Conservation (phyloP, 768 basidiomycete species). For the Pisolithus albus region DNA sequence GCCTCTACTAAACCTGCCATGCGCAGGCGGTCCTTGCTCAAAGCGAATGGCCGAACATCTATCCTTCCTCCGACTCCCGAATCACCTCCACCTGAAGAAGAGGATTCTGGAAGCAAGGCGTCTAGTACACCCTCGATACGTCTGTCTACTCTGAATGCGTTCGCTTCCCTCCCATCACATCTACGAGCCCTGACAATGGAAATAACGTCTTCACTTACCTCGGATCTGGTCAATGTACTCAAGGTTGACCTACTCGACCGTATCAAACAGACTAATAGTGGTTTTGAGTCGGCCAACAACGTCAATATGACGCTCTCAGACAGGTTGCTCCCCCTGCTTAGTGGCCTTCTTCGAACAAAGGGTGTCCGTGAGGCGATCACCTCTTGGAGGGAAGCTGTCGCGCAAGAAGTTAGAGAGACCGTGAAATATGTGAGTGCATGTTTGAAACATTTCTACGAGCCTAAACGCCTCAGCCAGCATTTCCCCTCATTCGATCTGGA, state of each 20-base stretch:
- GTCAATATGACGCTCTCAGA: constrained; percentile 48
- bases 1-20: constrained; percentile 2
- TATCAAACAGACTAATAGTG: constrained; percentile 25
- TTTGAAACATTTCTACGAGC: neutral
- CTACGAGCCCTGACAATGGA: constrained; percentile 66
- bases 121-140: constrained; percentile 36
- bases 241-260: constrained; percentile 58
- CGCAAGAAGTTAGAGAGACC: constrained; percentile 51
- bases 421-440: constrained; percentile 50
- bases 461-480: constrained; percentile 33
- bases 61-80: constrained; percentile 34
- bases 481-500: constrained; percentile 54
- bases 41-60: constrained; percentile 17
- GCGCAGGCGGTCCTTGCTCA: constrained; percentile 5
- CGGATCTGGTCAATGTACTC: constrained; percentile 70
- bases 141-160: constrained; percentile 64
- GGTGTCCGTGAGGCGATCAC: constrained; percentile 61
- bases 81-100: constrained; percentile 10
- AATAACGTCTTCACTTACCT: constrained; percentile 69
- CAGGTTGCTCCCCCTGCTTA: constrained; percentile 61
- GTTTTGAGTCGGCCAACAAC: constrained; percentile 13
- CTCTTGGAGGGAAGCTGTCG: constrained; percentile 65
- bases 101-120: constrained; percentile 19
- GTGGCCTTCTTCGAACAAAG: constrained; percentile 69
- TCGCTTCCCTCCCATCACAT: constrained; percentile 67